Evolutionary conservation across 495 filamentous ascomycete species (phyloP), one percentile per base, ranked within the genome.

Genomic region (Annulohypoxylon stygium): DNA sequence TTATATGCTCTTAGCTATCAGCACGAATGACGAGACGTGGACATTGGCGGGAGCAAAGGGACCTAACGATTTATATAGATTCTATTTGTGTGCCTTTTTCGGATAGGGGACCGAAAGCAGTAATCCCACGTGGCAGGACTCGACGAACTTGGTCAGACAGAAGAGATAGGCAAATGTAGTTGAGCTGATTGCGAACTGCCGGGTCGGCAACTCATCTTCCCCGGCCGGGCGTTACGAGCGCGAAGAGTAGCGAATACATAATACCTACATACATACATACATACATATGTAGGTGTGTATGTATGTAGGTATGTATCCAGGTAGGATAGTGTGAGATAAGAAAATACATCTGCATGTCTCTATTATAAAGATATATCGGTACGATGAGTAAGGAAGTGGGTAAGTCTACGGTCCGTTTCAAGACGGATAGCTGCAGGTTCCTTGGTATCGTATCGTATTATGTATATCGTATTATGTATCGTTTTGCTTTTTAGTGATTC

Each of bases 41-140:
- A 7, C 20, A 60, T 39, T n/a, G 20, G 36, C 57, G 48, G 37
- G 37, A 66, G 12, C 5, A 5, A 60, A 41, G 47, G 12, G 54
- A 25, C 54, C 41, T 16, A 34, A 45, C 11, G 23, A n/a, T 37
- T 64, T 63, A 50, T 73, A 64, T 73, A 64, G 57, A 59, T 51
- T 34, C 30, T 39, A 53, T 51, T 34, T 41, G 58, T 67, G 43
- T 51, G 23, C 25, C 34, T 50, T 62, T 62, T 37, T 39, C 26
- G 54, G 37, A 61, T 61, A 54, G 37, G 37, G 48, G 34, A 23
- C 65, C 61, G 43, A 59, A 74, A 58, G 48, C 39, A 63, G 67
- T 20, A 74, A 67, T 74, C 43, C 71, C 71, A 74, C 71, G 71
- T 74, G 71, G 67, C 57, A 57, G 51, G 51, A 45, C 50, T 70